A percentile compares a stretch with the other conserved stretches of the same genome.
phyloP scores from a whole-genome alignment of 352 stramenopile species.

The Pythium graminicola region DNA sequence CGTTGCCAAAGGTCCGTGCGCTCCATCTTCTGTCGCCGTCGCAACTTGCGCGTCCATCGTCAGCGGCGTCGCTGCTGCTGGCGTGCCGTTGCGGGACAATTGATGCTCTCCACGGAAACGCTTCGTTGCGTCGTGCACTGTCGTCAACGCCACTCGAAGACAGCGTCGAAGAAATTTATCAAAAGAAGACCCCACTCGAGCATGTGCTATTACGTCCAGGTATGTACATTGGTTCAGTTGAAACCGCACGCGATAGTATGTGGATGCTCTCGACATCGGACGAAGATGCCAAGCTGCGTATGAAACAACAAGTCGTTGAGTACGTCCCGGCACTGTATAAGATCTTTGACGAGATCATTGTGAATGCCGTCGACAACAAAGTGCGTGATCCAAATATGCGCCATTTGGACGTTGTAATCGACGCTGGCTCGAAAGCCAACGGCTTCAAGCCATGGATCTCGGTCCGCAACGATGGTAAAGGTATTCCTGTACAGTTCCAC shows the following conservation, averaged over 20 bases:
- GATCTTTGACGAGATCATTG: conserved; percentile 99
- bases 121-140: not conserved
- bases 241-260: conserved; percentile 64
- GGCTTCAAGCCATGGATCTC: conserved; percentile 86
- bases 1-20: not conserved
- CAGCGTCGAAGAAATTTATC: conserved; percentile 77
- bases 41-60: not conserved
- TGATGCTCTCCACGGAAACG: not conserved
- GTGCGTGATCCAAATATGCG: conserved; percentile 73
- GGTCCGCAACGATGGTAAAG: conserved; percentile 97
- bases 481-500: conserved; percentile 97
- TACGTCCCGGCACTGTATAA: conserved; percentile 94
- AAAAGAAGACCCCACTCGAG: conserved; percentile 87
- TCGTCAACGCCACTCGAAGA: conserved; percentile 33
- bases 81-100: not conserved
- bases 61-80: not conserved
- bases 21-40: not conserved
- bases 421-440: conserved; percentile 50
- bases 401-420: conserved; percentile 65
- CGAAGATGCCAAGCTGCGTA: conserved; percentile 29
- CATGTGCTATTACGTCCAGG: conserved; percentile 87
- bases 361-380: conserved; percentile 98
- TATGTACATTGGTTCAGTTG: conserved; percentile 91
- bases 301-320: conserved; percentile 72
- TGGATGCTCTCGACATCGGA: conserved; percentile 58